These are phyloP conservation scores for Colletotrichum sp. DNA, from an alignment of 2,329 filamentous ascomycete species.

Conservation along the genomic window DNA sequence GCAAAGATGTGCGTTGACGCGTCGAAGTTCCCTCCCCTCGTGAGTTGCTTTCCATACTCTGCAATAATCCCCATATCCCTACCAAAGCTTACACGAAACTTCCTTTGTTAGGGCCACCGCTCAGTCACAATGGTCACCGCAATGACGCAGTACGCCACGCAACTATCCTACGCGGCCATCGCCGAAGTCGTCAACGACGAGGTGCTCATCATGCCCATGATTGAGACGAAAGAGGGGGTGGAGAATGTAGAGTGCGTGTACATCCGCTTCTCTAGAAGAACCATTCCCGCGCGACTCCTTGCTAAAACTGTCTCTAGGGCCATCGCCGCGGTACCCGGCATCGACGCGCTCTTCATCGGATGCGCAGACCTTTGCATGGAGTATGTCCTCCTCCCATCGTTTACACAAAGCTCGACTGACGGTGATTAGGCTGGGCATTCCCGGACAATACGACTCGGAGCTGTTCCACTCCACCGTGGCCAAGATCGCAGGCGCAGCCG, in stretches of 20 bases:
- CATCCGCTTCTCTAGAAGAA: neutral
- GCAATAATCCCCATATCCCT: fast-evolving
- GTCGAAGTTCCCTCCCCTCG: constrained; percentile 56
- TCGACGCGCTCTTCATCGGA: constrained; percentile 3
- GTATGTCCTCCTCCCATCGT: neutral
- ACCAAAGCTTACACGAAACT: neutral
- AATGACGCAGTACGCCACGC: constrained; percentile 4
- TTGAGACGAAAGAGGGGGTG: neutral
- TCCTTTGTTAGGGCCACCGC: neutral
- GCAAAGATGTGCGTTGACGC: constrained; percentile 49
- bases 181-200: constrained; percentile 5
- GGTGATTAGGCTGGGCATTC: neutral
- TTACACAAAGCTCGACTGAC: neutral
- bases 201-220: constrained; percentile 11
- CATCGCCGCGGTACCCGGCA: neutral
- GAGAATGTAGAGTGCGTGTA: neutral
- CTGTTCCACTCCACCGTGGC: neutral
- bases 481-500: neutral
- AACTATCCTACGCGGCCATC: constrained; percentile 4
- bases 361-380: constrained; percentile 15
- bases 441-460: neutral
- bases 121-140: constrained; percentile 12
- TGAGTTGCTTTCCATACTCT: neutral
- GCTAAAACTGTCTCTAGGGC: neutral
- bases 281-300: no score